Percentiles rank a stretch among this genome's conserved stretches.
Evolutionary conservation across 768 basidiomycete genomes (phyloP).

Genomic region (Lactarius akahatsu): DNA sequence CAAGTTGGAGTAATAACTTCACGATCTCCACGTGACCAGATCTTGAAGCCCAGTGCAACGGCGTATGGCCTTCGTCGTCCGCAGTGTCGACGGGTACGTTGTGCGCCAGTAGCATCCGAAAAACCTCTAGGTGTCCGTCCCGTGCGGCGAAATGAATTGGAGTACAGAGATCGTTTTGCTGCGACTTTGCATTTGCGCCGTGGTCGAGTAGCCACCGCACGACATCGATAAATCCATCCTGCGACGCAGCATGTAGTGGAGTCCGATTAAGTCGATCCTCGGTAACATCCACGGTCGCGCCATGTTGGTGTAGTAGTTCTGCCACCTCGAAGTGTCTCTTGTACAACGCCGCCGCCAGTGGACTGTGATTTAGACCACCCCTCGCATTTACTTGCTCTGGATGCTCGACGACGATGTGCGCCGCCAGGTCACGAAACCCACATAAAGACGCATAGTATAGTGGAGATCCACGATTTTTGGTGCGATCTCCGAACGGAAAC

Average conservation of each 20-base stretch:
- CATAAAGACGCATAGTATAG: not conserved
- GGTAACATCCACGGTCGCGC: not conserved
- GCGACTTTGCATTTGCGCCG: not conserved
- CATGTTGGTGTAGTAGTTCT: not conserved
- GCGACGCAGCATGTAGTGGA: not conserved
- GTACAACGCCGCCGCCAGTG: not conserved
- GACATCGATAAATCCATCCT: not conserved
- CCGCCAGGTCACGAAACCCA: not conserved
- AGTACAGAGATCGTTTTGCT: rapidly evolving
- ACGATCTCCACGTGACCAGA: too few relatives aligned
- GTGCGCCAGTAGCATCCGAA: not conserved
- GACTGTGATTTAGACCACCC: not conserved
- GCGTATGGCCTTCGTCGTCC: not conserved
- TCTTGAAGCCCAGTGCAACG: not conserved
- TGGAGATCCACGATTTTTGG: not conserved
- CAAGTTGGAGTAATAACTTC: too few relatives aligned
- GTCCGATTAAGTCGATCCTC: not conserved
- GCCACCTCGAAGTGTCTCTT: not conserved
- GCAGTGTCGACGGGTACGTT: not conserved
- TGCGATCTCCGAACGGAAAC: too few relatives aligned
- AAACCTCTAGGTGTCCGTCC: not conserved
- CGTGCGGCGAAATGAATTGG: not conserved
- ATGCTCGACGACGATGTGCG: not conserved
- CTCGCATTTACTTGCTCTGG: not conserved
- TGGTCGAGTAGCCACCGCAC: not conserved